Base-by-base conservation (phyloP, 176 grass and related monocot genomes). In the Ensete ventricosum region DNA sequence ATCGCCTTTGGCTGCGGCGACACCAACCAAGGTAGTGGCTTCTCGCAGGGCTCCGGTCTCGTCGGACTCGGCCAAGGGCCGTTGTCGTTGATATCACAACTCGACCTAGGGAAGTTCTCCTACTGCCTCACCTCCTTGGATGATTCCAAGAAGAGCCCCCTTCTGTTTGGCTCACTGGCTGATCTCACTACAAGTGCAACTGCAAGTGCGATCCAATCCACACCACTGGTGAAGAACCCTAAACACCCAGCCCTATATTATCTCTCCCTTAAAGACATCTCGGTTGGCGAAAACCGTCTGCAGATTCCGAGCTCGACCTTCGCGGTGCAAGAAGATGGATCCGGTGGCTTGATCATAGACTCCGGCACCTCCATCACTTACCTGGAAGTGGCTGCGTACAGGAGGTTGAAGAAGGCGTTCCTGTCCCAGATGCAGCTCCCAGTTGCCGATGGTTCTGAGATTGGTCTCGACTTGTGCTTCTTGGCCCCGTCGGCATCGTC, bases 391-490 rank as follows among this genome's bases (percentile, higher is more conserved):
- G 72, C 67, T 13, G 85, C 74, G 52, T 88, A 76, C 72, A n/a
- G 34, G 5, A 17, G 57, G 48, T 9, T 86, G 55, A 57, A 55
- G 76, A 43, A 58, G n/a, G 88, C 78, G 14, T 90, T 94, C 80
- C 14, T 77, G 26, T 25, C 72, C 14, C 83, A 91, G 72, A 14
- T 85, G 21, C 73, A 62, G 21, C 67, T 91, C 82, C 78, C 74
- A 50, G 84, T 84, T 9, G 62, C 55, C 51, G n/a, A 57, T 54
- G 73, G 53, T 3, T 76, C 57, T 14, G 81, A 78, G 10, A 67
- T 76, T 0, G 84, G 82, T 24, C 85, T 99, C 16, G 91, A 99
- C 81, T 74, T 99, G 62, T 99, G 91, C 55, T 94, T 94, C 60
- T 65, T 54, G 52, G 66, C 80, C 43, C 84, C 84, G 4, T 55